Evolutionary conservation across 805 yeast genomes (phyloP).

Genomic region (Clavispora phyllophila): DNA sequence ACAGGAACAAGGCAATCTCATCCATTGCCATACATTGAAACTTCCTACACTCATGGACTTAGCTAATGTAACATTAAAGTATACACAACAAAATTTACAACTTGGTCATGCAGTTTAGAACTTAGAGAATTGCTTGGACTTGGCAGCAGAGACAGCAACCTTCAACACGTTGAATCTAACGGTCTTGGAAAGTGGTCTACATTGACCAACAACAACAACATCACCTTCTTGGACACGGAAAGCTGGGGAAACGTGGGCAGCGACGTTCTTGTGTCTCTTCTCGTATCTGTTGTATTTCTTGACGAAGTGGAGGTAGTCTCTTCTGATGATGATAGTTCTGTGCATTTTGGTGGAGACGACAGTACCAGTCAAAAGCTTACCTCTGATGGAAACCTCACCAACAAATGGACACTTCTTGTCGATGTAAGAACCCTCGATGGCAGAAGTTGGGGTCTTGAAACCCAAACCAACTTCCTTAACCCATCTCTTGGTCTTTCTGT

Average conservation of each 20-base stretch:
- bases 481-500: slow-evolving; percentile 99
- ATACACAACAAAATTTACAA: slow-evolving; percentile 3
- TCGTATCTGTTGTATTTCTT: slow-evolving; percentile 99
- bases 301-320: slow-evolving; percentile 99
- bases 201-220: slow-evolving; percentile 98
- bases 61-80: slow-evolving; percentile 17
- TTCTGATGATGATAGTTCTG: slow-evolving; percentile 99
- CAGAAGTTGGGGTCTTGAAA: slow-evolving; percentile 99
- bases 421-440: slow-evolving; percentile 97
- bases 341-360: slow-evolving; percentile 99
- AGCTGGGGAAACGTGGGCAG: slow-evolving; percentile 99
- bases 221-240: slow-evolving; percentile 99
- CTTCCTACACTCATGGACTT: neutral
- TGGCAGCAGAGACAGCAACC: slow-evolving; percentile 84
- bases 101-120: slow-evolving; percentile 51
- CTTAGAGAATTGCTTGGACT: slow-evolving; percentile 93
- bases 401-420: slow-evolving; percentile 99
- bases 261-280: slow-evolving; percentile 99
- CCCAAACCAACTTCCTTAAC: slow-evolving; percentile 99
- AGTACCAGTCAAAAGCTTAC: slow-evolving; percentile 98
- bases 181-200: slow-evolving; percentile 99
- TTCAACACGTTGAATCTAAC: slow-evolving; percentile 99
- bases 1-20: no score
- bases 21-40: no score
- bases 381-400: slow-evolving; percentile 97